Base-by-base conservation (phyloP, 1,284 basidiomycete genomes). In the Earliella scabrosa region DNA sequence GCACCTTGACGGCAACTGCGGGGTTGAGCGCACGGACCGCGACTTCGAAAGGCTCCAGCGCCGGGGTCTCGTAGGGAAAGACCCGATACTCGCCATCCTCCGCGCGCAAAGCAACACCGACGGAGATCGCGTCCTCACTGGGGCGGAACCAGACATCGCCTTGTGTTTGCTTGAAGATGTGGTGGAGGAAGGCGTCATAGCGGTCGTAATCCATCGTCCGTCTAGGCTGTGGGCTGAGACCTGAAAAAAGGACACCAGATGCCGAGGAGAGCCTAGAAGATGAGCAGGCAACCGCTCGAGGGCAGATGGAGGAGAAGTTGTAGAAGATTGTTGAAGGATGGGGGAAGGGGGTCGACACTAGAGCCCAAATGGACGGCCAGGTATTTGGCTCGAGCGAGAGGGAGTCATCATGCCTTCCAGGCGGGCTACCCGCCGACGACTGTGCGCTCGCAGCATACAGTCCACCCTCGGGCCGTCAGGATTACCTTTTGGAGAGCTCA, bases 1-100 rank as follows among this genome's bases (percentile, higher is more conserved):
- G 81, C 53, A 93, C 78, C 65, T 92, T 91, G 65, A 94, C 86
- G 1, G 91, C 92, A 40, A 91, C 89, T 59, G 90, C 84, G 27
- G 90, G 88, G 72, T 93, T 93, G 56, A 94, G 77, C 16, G 82
- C 81, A 18, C 83, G 77, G 21, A 94, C 82, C 10, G 90, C 89
- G 2, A 82, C 79, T 73, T 90, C 85, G 68, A 90, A 90, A 0
- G 86, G 85, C 59, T 87, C 78, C 61, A 90, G 81, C 8, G 79
- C 77, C 31, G 81, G 75, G 67, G 87, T 82, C 63, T 90, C 85
- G 71, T 90, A 90, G 1, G 88, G 87, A 65, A 90, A 90, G 20
- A 89, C 82, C 45, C 87, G 80, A 66, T 88, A 89, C 50, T 79
- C 80, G 63, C 57, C 63, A 54, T 83, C 78, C 62, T 83, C 79